These are phyloP conservation scores for Cyberlindnera lachancei DNA, from an alignment of 805 yeast species.

Conservation along the genomic window DNA sequence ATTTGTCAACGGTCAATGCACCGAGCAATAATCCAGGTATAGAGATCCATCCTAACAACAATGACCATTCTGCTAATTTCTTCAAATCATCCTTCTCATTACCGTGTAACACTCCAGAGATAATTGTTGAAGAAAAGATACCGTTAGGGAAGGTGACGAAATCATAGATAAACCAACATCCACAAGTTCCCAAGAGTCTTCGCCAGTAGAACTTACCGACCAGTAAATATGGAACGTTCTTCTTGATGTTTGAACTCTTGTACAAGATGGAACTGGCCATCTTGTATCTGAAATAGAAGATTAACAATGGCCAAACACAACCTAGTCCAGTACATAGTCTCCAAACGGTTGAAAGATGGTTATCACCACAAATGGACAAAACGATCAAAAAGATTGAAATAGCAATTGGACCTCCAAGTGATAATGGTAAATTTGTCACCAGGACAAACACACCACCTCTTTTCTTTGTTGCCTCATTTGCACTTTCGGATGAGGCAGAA, in stretches of 20 bases:
- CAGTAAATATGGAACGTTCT: conserved; percentile 48
- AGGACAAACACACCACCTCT: conserved; percentile 61
- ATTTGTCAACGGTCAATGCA: conserved; percentile 52
- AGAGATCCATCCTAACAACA: conserved; percentile 55
- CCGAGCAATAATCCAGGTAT: conserved; percentile 71
- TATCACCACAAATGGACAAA: conserved; percentile 44
- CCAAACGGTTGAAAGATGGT: conserved; percentile 50
- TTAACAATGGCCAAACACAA: conserved; percentile 59
- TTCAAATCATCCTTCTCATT: conserved; percentile 33
- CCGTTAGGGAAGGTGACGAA: conserved; percentile 79
- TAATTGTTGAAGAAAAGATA: conserved; percentile 56
- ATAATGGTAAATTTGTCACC: conserved; percentile 66
- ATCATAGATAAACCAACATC: conserved; percentile 75
- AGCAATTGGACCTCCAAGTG: conserved; percentile 78
- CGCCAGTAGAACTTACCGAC: conserved; percentile 63
- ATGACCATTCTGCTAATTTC: conserved; percentile 65
- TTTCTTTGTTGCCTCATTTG: conserved; percentile 54
- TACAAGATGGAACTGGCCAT: conserved; percentile 62
- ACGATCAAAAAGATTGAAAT: conserved; percentile 61
- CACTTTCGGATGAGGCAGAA: conserved; percentile 64
- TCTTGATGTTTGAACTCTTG: conserved; percentile 56
- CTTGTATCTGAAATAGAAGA: conserved; percentile 64
- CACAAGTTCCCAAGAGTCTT: conserved; percentile 61
- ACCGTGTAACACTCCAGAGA: conserved; percentile 43
- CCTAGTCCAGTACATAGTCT: conserved; percentile 63